Conservation (phyloP, 2,329 filamentous ascomycete species). For the Aspergillus sp. region DNA sequence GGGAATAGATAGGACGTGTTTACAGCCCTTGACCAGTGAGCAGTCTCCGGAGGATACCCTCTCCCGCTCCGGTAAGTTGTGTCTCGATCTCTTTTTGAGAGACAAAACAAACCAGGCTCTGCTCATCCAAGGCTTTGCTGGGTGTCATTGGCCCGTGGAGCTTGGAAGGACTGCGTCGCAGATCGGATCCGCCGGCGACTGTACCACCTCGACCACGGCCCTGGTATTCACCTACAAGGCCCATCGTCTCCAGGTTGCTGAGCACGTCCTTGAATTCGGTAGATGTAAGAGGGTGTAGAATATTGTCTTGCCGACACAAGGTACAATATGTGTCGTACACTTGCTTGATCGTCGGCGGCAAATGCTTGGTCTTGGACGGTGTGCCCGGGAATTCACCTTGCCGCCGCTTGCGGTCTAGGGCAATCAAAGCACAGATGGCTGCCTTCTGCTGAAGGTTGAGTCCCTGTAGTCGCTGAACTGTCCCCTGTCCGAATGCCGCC, state of each 20-base stretch:
- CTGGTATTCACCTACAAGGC: constrained; percentile 71
- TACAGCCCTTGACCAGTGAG: constrained; percentile 41
- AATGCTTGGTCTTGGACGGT: constrained; percentile 60
- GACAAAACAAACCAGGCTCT: constrained; percentile 74
- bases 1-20: constrained; percentile 5
- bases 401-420: constrained; percentile 72
- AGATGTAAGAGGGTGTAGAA: constrained; percentile 82
- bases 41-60: constrained; percentile 46
- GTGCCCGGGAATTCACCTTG: constrained; percentile 50
- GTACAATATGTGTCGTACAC: constrained; percentile 81
- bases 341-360: constrained; percentile 77
- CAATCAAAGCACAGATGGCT: constrained; percentile 82
- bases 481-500: constrained; percentile 85
- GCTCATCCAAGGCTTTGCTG: constrained; percentile 66
- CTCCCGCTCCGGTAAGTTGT: constrained; percentile 62
- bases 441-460: constrained; percentile 97
- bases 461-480: constrained; percentile 76
- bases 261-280: constrained; percentile 95
- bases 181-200: constrained; percentile 47
- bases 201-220: constrained; percentile 69
- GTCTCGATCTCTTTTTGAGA: constrained; percentile 76
- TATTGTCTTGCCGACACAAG: constrained; percentile 82
- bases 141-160: constrained; percentile 58
- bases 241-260: constrained; percentile 83
- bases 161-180: constrained; percentile 69